These are phyloP conservation scores for Lizanozyma gosingica DNA, from an alignment of 1,139 yeast species.

Conservation along the genomic window DNA sequence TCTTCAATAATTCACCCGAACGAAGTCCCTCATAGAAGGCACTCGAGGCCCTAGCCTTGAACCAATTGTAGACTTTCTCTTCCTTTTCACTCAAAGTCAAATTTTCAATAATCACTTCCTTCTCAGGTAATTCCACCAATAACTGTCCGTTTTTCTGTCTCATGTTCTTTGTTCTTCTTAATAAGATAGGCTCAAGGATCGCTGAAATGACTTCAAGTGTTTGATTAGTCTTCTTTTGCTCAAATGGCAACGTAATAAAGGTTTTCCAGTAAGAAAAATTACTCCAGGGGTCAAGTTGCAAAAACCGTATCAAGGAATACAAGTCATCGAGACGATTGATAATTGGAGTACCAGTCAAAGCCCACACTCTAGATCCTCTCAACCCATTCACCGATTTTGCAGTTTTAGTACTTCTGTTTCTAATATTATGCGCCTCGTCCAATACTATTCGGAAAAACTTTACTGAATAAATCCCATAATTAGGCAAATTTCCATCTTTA, in stretches of 20 bases:
- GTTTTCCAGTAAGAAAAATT: conserved; percentile 84
- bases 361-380: conserved; percentile 66
- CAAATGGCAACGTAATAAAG: conserved; percentile 80
- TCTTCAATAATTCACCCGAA: conserved; percentile 63
- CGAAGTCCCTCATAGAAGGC: conserved; percentile 57
- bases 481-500: conserved; percentile 22
- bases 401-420: conserved; percentile 73
- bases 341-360: conserved; percentile 90
- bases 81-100: conserved; percentile 64
- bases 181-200: conserved; percentile 71
- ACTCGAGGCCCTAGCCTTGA: conserved; percentile 58
- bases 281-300: conserved; percentile 83
- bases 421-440: conserved; percentile 89
- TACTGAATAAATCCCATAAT: conserved; percentile 58
- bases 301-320: conserved; percentile 66
- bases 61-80: conserved; percentile 55
- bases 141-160: conserved; percentile 65
- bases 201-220: conserved; percentile 81
- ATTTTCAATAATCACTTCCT: conserved; percentile 61
- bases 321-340: conserved; percentile 84
- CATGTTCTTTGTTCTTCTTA: conserved; percentile 85
- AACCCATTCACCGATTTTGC: conserved; percentile 71
- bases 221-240: conserved; percentile 54
- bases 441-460: conserved; percentile 71
- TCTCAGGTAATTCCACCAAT: conserved; percentile 69